Conservation (phyloP, 2,329 filamentous ascomycete species). For the Sporothrix euskadiensis region DNA sequence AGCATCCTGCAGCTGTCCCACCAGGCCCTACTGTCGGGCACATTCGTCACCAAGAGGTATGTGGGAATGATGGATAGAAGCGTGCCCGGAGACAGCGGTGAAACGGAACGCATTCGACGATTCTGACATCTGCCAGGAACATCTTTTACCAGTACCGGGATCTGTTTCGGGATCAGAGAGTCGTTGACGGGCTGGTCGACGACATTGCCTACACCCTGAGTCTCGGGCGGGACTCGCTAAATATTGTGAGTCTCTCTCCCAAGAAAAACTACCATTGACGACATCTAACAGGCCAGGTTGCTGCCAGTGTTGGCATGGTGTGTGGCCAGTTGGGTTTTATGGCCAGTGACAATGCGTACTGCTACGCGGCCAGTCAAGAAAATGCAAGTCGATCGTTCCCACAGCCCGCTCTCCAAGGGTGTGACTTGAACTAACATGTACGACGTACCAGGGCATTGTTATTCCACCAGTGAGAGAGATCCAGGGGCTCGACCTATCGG, state of each 20-base stretch:
- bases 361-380: slow-evolving; percentile 18
- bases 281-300: slow-evolving; percentile 52
- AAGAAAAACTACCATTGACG: too few species aligned
- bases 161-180: slow-evolving; percentile 67
- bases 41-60: slow-evolving; percentile 63
- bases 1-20: slow-evolving; percentile 61
- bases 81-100: background rate
- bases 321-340: slow-evolving; percentile 56
- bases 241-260: slow-evolving; percentile 57
- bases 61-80: background rate
- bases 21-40: slow-evolving; percentile 57
- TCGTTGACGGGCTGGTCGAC: slow-evolving; percentile 72
- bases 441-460: slow-evolving; percentile 56
- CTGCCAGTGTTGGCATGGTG: slow-evolving; percentile 71
- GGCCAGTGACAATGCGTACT: slow-evolving; percentile 36
- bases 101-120: background rate
- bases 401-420: background rate
- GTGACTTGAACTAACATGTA: background rate
- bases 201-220: slow-evolving; percentile 70
- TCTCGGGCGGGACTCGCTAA: slow-evolving; percentile 63
- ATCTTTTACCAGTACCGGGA: slow-evolving; percentile 77
- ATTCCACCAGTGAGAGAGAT: slow-evolving; percentile 58
- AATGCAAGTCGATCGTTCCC: slow-evolving; percentile 17
- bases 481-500: slow-evolving; percentile 50
- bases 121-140: slow-evolving; percentile 54